phyloP scores from a whole-genome alignment of 2,329 filamentous ascomycete species.

The Penicillium hordei region DNA sequence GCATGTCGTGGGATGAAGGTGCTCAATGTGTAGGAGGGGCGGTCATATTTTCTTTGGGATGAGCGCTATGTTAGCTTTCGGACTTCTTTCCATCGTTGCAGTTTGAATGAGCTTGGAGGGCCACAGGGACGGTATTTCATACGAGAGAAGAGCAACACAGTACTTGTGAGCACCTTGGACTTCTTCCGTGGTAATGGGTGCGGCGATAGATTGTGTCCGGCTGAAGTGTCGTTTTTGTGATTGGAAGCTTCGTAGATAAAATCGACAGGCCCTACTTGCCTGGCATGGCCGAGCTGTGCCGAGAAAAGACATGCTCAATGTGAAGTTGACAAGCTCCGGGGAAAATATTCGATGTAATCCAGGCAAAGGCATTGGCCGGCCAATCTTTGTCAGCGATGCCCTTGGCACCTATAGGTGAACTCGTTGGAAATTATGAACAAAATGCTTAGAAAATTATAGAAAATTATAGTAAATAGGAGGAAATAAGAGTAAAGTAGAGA shows the following conservation, averaged over 20 bases:
- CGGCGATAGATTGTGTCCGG: conserved; percentile 16
- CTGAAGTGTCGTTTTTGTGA: conserved; percentile 27
- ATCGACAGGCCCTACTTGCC: conserved; percentile 15
- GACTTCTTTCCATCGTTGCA: not conserved
- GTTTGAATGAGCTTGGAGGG: not conserved
- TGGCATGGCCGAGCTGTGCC: conserved; percentile 23
- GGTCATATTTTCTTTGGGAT: conserved; percentile 71
- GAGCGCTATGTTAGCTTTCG: not conserved
- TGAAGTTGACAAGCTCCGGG: conserved; percentile 7
- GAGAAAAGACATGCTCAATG: conserved; percentile 21
- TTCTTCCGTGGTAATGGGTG: conserved; percentile 41
- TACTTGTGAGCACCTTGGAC: conserved; percentile 57
- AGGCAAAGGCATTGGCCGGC: conserved; percentile 20
- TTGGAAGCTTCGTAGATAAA: conserved; percentile 7
- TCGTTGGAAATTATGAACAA: not conserved
- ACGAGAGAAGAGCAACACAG: conserved; percentile 60
- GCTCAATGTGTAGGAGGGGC: conserved; percentile 80
- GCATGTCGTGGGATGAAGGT: conserved; percentile 76
- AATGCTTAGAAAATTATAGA: not conserved
- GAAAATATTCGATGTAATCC: conserved; percentile 20
- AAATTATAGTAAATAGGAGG: not conserved
- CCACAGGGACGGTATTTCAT: conserved; percentile 13
- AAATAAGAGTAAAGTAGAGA: not conserved
- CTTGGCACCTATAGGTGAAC: not conserved
- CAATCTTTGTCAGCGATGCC: conserved; percentile 11